These are phyloP conservation scores for Cutaneotrichosporon sp. DNA, from an alignment of 1,284 basidiomycete genomes.

Conservation along the genomic window DNA sequence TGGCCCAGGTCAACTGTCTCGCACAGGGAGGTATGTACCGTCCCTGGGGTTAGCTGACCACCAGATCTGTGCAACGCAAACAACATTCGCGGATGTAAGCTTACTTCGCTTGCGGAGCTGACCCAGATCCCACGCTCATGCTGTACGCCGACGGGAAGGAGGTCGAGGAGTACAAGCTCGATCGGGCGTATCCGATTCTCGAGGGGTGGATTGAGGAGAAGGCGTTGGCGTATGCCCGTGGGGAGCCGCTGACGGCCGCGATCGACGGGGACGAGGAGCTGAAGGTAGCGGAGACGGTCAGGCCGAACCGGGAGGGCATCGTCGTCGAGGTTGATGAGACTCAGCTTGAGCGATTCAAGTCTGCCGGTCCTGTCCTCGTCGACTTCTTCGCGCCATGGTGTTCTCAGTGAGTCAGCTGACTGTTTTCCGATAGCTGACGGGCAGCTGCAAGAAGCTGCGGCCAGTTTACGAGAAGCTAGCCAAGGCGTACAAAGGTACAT, in stretches of 20 bases:
- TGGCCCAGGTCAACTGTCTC: slow-evolving; percentile 82
- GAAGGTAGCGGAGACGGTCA: slow-evolving; percentile 4
- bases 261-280: background rate
- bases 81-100: slow-evolving; percentile 58
- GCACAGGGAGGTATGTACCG: slow-evolving; percentile 66
- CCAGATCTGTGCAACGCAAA: slow-evolving; percentile 73
- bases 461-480: slow-evolving; percentile 71
- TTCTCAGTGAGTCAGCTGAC: slow-evolving; percentile 57
- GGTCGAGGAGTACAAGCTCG: slow-evolving; percentile 57
- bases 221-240: slow-evolving; percentile 40
- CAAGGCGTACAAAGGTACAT: slow-evolving; percentile 58
- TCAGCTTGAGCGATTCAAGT: slow-evolving; percentile 55
- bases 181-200: slow-evolving; percentile 55
- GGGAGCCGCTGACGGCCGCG: background rate
- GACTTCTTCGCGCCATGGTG: slow-evolving; percentile 95
- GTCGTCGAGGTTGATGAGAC: slow-evolving; percentile 57
- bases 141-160: slow-evolving; percentile 62
- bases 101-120: too few relatives aligned
- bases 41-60: background rate
- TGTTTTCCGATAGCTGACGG: slow-evolving; percentile 7
- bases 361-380: slow-evolving; percentile 66
- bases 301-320: slow-evolving; percentile 59
- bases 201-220: slow-evolving; percentile 54
- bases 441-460: slow-evolving; percentile 73
- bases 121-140: slow-evolving; percentile 65